Evolutionary conservation across 805 yeast genomes (phyloP).

Genomic region (Jamesozyma jinghongensis): DNA sequence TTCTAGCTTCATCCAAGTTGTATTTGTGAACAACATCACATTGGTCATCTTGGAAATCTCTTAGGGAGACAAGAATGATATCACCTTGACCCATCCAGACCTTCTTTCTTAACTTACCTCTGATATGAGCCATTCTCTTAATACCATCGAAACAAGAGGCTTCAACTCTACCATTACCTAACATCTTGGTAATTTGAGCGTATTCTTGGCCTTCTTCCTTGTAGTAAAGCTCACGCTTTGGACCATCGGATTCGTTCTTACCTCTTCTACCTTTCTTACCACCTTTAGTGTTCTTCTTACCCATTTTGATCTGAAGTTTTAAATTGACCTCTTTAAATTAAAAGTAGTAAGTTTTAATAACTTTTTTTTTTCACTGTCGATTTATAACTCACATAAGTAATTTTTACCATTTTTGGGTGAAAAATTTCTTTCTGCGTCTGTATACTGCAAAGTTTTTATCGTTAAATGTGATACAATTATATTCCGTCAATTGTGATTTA

Average conservation of each 20-base stretch:
- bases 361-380: no score
- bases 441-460: no score
- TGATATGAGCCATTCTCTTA: slow-evolving; percentile 92
- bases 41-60: slow-evolving; percentile 97
- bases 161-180: slow-evolving; percentile 96
- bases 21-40: slow-evolving; percentile 97
- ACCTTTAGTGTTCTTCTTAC: slow-evolving; percentile 44
- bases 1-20: slow-evolving; percentile 96
- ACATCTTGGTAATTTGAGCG: slow-evolving; percentile 96
- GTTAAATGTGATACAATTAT: no score
- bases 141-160: slow-evolving; percentile 91
- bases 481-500: background rate
- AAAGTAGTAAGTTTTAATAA: no score
- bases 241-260: slow-evolving; percentile 83
- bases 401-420: background rate
- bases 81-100: slow-evolving; percentile 99
- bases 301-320: slow-evolving; percentile 18
- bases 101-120: slow-evolving; percentile 98
- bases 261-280: slow-evolving; percentile 96
- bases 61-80: slow-evolving; percentile 85
- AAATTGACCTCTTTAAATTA: no score
- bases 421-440: no score
- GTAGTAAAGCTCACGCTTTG: slow-evolving; percentile 86
- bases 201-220: slow-evolving; percentile 98
- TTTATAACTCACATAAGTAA: no score